Evolutionary conservation across 257 asterid genomes (phyloP).

Genomic region (Salvia splendens): DNA sequence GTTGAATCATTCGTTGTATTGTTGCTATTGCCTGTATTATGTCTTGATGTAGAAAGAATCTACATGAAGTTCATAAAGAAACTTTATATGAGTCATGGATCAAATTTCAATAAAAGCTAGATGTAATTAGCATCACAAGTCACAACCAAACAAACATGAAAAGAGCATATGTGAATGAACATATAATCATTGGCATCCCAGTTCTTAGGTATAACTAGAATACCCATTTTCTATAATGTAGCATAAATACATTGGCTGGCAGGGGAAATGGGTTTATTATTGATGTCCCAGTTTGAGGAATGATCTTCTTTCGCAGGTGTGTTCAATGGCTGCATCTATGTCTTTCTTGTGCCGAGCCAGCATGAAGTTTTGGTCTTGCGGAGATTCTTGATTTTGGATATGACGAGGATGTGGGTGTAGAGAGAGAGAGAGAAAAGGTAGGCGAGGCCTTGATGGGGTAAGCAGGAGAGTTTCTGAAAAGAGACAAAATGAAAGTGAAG

Average conservation of each 20-base stretch:
- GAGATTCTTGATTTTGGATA: too few species aligned
- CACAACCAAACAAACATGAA: slow-evolving; percentile 17
- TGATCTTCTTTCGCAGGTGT: too few species aligned
- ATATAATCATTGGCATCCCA: slow-evolving; percentile 11
- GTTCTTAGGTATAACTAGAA: slow-evolving; percentile 9
- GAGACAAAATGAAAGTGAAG: too few species aligned
- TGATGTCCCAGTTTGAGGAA: too few species aligned
- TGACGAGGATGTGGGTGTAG: too few species aligned
- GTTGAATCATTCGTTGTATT: slow-evolving; percentile 52
- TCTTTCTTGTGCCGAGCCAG: not conserved
- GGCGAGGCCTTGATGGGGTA: too few species aligned
- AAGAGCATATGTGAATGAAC: not conserved
- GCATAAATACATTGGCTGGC: too few species aligned
- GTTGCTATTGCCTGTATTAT: slow-evolving; percentile 46
- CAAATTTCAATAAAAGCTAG: slow-evolving; percentile 18
- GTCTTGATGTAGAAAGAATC: slow-evolving; percentile 83
- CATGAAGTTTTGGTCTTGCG: not conserved
- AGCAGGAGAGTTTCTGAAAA: too few species aligned
- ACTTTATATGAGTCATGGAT: not conserved
- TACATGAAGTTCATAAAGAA: slow-evolving; percentile 37
- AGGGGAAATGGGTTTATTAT: too few species aligned
- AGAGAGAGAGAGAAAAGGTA: too few species aligned
- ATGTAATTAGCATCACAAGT: slow-evolving; percentile 22
- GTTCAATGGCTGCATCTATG: not conserved
- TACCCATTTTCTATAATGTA: not conserved